Evolutionary conservation across 2,329 filamentous ascomycete species (phyloP).

Genomic region (Fonsecaea erecta): DNA sequence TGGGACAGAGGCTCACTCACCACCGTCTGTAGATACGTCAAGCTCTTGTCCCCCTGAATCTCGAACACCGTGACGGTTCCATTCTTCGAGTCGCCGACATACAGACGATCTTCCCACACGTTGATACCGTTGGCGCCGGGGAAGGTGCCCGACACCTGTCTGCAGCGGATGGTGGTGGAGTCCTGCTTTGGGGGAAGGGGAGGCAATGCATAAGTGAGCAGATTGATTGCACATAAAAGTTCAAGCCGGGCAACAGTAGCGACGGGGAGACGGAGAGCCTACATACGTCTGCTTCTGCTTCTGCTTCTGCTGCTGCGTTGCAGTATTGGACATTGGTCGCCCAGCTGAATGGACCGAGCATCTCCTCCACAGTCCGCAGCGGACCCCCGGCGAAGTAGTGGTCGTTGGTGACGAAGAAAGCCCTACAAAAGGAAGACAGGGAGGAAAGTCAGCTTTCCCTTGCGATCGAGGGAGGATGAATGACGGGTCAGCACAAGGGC

Average conservation of each 20-base stretch:
- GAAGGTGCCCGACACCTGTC: constrained; percentile 27
- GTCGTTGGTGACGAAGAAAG: constrained; percentile 29
- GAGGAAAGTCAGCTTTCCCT: background rate
- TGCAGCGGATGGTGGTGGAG: constrained; percentile 15
- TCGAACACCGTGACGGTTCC: constrained; percentile 31
- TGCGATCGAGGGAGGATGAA: background rate
- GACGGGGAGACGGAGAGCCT: too few species aligned
- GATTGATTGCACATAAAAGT: too few species aligned
- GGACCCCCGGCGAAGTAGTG: constrained; percentile 23
- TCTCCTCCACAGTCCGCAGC: constrained; percentile 23
- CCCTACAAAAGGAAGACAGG: constrained; percentile 1
- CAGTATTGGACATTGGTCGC: constrained; percentile 27
- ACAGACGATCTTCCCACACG: constrained; percentile 28
- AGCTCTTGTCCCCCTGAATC: constrained; percentile 22
- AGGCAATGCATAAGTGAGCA: background rate
- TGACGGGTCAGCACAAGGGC: too few species aligned
- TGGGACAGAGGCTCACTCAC: constrained; percentile 13
- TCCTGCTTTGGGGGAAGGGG: constrained; percentile 7
- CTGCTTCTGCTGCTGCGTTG: constrained; percentile 18
- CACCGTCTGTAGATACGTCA: constrained; percentile 26
- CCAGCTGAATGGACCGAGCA: constrained; percentile 25
- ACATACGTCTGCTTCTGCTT: too few species aligned
- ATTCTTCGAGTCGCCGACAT: constrained; percentile 30
- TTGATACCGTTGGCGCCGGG: constrained; percentile 32
- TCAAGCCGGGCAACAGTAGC: too few species aligned